A percentile compares a stretch with the other conserved stretches of the same genome.
Evolutionary conservation across 345 rosid genomes (phyloP).

Genomic region (Gossypium raimondii): DNA sequence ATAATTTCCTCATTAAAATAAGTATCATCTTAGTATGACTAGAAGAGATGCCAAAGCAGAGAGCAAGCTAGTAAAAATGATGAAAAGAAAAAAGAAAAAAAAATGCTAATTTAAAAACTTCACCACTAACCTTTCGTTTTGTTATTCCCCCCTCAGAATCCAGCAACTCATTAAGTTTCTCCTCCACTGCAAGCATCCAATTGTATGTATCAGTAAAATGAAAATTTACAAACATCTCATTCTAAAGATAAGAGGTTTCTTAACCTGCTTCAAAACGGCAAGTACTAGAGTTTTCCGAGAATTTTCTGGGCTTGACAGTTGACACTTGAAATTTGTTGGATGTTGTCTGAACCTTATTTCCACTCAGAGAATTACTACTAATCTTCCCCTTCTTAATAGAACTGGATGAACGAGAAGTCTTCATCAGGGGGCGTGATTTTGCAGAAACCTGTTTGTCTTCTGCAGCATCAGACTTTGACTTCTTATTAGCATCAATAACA

Average conservation of each 20-base stretch:
- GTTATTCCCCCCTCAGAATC: conserved; percentile 88
- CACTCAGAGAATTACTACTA: conserved; percentile 29
- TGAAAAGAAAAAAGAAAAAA: background rate
- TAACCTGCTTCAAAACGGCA: conserved; percentile 86
- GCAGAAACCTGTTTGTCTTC: conserved; percentile 46
- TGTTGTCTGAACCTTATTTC: conserved; percentile 49
- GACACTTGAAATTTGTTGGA: conserved; percentile 48
- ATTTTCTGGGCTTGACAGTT: conserved; percentile 52
- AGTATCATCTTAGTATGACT: background rate
- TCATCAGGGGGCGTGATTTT: conserved; percentile 50
- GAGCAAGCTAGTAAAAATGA: background rate
- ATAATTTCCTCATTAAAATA: background rate
- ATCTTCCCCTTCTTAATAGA: conserved; percentile 57
- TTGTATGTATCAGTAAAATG: background rate
- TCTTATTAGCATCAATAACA: conserved; percentile 31
- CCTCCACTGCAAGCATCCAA: conserved; percentile 65
- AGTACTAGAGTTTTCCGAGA: conserved; percentile 52
- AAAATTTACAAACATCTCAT: background rate
- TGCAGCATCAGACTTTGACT: conserved; percentile 34
- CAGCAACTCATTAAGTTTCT: conserved; percentile 90
- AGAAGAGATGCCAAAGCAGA: background rate
- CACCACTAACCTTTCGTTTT: conserved; percentile 52
- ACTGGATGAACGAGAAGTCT: conserved; percentile 48
- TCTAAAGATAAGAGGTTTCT: conserved; percentile 12
- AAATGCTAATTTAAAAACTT: background rate